Base-by-base conservation (phyloP, 2,329 filamentous ascomycete genomes). In the Metarhizium sp. region DNA sequence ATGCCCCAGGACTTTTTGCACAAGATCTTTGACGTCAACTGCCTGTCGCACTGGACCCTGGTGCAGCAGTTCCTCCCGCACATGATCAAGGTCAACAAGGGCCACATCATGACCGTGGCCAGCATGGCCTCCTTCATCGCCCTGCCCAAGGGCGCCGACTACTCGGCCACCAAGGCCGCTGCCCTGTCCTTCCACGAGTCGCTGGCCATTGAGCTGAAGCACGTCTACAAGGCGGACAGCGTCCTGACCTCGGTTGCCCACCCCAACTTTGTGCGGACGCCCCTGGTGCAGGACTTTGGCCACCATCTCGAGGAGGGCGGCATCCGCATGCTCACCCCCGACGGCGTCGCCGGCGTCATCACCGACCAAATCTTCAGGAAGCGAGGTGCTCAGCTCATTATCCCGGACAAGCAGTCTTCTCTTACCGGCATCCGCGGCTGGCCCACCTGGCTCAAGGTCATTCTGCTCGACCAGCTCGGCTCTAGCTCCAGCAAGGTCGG, bases 41-140 rank as follows among this genome's bases (percentile, higher is more conserved):
- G 80, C 2, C 69, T 89, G 20, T 73, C 82, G 0, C 82, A 88
- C 70, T 88, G 81, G 74, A 82, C 76, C 69, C 76, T 84, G 2
- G 73, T 78, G 0, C 78, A 82, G 62, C 78, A 86, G 59, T 89
- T 89, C 67, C 73, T 90, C 1, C 86, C 87, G 0, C 64, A 70
- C 60, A 86, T 90, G 78, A 71, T 86, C 49, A 64, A 71, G 29
- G 62, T 65, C 5, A 82, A 88, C 71, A 86, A 90, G 71, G 86
- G 87, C 53, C 86, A 87, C 73, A 69, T 90, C 48, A 81, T 90
- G 38, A 89, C 84, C 0, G 78, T 90, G 11, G 84, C 86, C 14
- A 84, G 79, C n/a, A 73, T 83, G 46, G 85, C 85, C 0, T 79
- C 79, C 11, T 87, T 81, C 64, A 65, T 82, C 4, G 73, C 78